Evolutionary conservation across 106 monocot genomes (phyloP).

Genomic region (Hemerocallis citrina): DNA sequence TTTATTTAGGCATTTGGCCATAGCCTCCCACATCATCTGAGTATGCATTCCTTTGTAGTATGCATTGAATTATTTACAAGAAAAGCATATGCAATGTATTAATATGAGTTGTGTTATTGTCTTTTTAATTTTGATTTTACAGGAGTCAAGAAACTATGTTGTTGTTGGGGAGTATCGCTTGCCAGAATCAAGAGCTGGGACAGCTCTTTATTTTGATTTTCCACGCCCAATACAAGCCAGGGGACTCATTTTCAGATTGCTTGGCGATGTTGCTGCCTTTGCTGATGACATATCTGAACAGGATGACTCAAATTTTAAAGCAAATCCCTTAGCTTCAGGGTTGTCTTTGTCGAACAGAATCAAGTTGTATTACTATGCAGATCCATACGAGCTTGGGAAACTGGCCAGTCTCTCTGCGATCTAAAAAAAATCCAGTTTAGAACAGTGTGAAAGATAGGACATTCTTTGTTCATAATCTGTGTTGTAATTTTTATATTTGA

Average conservation of each 20-base stretch:
- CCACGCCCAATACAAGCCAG: slow-evolving; percentile 42
- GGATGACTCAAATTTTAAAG: slow-evolving; percentile 40
- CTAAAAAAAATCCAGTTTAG: too few relatives aligned
- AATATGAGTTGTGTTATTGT: too few relatives aligned
- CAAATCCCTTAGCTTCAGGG: slow-evolving; percentile 56
- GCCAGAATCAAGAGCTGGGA: slow-evolving; percentile 69
- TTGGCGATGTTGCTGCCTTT: slow-evolving; percentile 77
- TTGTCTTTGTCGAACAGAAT: slow-evolving; percentile 78
- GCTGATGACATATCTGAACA: slow-evolving; percentile 69
- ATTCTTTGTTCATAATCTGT: too few relatives aligned
- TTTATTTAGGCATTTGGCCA: too few relatives aligned
- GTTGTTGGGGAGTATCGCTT: slow-evolving; percentile 78
- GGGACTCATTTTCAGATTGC: slow-evolving; percentile 47
- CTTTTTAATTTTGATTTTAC: too few relatives aligned
- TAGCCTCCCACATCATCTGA: too few relatives aligned
- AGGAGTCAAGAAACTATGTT: slow-evolving; percentile 62
- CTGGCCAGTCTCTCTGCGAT: slow-evolving; percentile 50
- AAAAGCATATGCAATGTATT: too few relatives aligned
- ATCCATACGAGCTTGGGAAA: slow-evolving; percentile 89
- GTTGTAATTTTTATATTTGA: too few relatives aligned
- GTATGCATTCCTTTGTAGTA: too few relatives aligned
- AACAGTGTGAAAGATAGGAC: too few relatives aligned
- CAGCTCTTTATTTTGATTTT: slow-evolving; percentile 84
- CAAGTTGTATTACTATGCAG: slow-evolving; percentile 76
- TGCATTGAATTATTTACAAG: too few relatives aligned